These are phyloP conservation scores for Mortierella sp. DNA, from an alignment of 371 early-diverging fungal genomes.

Conservation along the genomic window DNA sequence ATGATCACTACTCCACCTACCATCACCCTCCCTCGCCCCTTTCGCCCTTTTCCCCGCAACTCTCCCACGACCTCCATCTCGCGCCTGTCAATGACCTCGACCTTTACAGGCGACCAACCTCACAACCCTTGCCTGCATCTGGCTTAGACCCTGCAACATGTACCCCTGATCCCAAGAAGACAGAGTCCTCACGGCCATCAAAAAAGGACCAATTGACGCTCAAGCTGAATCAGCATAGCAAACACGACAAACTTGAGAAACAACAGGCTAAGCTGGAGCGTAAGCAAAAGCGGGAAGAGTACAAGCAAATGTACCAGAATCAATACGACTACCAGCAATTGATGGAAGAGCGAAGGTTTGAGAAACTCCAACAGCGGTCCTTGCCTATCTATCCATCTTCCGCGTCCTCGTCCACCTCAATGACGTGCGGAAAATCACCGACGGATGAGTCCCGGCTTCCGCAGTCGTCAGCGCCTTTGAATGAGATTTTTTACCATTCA, in stretches of 20 bases:
- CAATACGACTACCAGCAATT: constrained; percentile 24
- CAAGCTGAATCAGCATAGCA: constrained; percentile 8
- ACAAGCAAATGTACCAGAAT: constrained; percentile 37
- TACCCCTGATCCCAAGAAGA: too few species aligned
- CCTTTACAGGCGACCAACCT: background rate
- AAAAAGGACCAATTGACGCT: constrained; percentile 12
- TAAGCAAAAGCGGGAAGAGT: constrained; percentile 35
- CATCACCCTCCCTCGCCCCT: background rate
- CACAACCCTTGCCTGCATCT: background rate
- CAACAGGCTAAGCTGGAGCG: constrained; percentile 36
- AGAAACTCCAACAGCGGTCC: constrained; percentile 34
- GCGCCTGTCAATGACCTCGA: constrained; percentile 2
- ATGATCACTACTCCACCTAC: constrained; percentile 6
- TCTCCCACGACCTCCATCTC: constrained; percentile 11
- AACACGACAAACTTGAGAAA: constrained; percentile 13
- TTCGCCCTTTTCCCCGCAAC: constrained; percentile 4
- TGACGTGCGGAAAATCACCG: background rate
- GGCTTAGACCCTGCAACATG: too few species aligned
- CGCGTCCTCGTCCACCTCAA: constrained; percentile 3
- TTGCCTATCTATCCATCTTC: constrained; percentile 26
- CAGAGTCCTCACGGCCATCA: constrained; percentile 4
- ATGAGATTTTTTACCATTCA: constrained; percentile 30
- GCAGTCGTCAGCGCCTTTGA: constrained; percentile 8
- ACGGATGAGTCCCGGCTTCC: constrained; percentile 1
- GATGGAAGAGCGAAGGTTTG: constrained; percentile 7